Evolutionary conservation across 1,284 basidiomycete genomes (phyloP).

Genomic region (Acaromyces ingoldii): DNA sequence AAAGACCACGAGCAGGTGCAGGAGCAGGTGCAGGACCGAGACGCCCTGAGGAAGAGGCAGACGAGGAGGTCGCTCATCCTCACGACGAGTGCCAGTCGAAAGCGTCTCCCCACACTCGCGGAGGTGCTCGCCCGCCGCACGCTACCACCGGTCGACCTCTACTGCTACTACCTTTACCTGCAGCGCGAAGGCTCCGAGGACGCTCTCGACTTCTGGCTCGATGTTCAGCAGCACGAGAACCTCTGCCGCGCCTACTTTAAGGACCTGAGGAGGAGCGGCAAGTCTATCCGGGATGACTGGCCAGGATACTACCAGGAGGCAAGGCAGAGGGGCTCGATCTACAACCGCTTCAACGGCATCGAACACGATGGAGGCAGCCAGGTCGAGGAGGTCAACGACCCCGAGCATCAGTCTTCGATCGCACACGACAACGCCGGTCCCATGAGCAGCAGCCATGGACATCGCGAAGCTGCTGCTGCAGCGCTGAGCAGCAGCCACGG

Average conservation of each 20-base stretch:
- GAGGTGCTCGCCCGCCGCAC: conserved; percentile 57
- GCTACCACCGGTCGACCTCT: conserved; percentile 88
- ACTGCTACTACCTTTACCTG: conserved; percentile 75
- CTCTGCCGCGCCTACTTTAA: conserved; percentile 97
- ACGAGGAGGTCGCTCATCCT: neutral
- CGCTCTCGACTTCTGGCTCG: conserved; percentile 95
- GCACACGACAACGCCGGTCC: neutral
- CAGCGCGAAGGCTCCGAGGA: conserved; percentile 88
- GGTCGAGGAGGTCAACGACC: neutral
- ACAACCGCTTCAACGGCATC: conserved; percentile 80
- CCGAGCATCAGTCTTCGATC: neutral
- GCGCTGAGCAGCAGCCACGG: conserved; percentile 16
- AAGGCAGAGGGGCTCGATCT: conserved; percentile 75
- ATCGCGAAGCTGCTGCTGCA: conserved; percentile 21
- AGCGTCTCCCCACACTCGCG: conserved; percentile 51
- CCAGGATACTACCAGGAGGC: conserved; percentile 75
- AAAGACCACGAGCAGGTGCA: too few relatives aligned
- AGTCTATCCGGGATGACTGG: conserved; percentile 89
- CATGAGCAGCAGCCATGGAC: conserved; percentile 17
- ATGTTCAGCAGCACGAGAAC: conserved; percentile 98
- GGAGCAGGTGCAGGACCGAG: neutral
- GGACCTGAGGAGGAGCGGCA: conserved; percentile 87
- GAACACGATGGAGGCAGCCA: conserved; percentile 13
- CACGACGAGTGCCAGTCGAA: conserved; percentile 14
- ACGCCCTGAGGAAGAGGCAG: neutral